Base-by-base conservation (phyloP, 2,329 filamentous ascomycete species). In the Colletotrichum sp. region DNA sequence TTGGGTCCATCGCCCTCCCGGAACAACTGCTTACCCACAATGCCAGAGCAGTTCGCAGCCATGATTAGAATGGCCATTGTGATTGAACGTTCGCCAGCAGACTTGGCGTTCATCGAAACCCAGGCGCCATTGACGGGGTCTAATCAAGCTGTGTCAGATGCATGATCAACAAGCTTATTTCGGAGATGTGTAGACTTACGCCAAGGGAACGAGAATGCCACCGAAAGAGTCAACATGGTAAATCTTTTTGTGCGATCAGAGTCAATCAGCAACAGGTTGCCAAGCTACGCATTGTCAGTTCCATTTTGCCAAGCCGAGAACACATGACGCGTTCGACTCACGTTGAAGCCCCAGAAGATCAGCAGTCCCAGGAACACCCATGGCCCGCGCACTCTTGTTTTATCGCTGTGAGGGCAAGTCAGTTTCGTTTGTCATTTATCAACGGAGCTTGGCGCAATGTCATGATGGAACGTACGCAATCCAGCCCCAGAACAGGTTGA, bases 61-160 rank as follows among this genome's bases (percentile, higher is more conserved):
- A 84, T 83, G 70, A 84, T 82, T 34, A 83, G 77, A 18, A 83
- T 79, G 49, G 82, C 81, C 81, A 84, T 82, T 12, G 80, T 83
- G 49, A 83, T 80, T 4, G 81, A 83, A 6, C 82, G 76, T 24
- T 83, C 82, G 18, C 81, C 81, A 4, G 81, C 80, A 6, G 77
- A 79, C 13, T 78, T 79, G 28, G 79, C 75, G 49, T 83, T 83
- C 9, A 83, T 78, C 3, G 82, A 78, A 60, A 83, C 76, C 82
- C 81, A 83, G 2, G 82, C 82, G 39, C 81, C 79, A 18, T 84
- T 82, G 6, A 82, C 73, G 30, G 79, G 78, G n/a, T 80, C 72
- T 77, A 26, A 24, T 15, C 39, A 12, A 52, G 28, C 26, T 24
- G 65, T 60, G 71, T 75, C 55, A 67, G 66, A 28, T 26, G 32